These are phyloP conservation scores for Wickerhamomyces queroliae DNA, from an alignment of 805 yeast species.

Conservation along the genomic window DNA sequence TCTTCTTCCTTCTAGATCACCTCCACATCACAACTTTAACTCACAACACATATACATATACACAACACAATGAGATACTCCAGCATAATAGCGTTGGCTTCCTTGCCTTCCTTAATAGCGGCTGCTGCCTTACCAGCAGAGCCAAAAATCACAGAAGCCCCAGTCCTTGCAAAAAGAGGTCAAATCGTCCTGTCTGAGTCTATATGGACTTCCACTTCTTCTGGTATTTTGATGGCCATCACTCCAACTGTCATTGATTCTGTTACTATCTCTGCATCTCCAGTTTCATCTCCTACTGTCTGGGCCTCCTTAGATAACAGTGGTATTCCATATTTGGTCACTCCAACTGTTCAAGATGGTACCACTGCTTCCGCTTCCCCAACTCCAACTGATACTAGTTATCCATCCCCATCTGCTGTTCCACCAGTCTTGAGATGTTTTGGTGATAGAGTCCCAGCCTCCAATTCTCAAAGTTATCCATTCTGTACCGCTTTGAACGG, in stretches of 20 bases:
- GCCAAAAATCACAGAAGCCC: slow-evolving; percentile 11
- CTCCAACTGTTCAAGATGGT: slow-evolving; percentile 32
- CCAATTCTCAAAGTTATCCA: slow-evolving; percentile 28
- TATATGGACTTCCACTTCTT: slow-evolving; percentile 32
- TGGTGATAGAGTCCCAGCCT: slow-evolving; percentile 33
- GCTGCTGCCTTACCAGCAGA: slow-evolving; percentile 20
- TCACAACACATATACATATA: too few species aligned
- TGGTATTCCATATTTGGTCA: slow-evolving; percentile 37
- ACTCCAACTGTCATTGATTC: slow-evolving; percentile 50
- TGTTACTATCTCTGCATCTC: slow-evolving; percentile 36
- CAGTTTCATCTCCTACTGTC: slow-evolving; percentile 31
- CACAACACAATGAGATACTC: not conserved
- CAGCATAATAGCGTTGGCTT: not conserved
- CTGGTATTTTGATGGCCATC: slow-evolving; percentile 29
- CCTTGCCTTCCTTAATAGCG: slow-evolving; percentile 1
- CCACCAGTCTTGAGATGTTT: slow-evolving; percentile 41
- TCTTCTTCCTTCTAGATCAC: not conserved
- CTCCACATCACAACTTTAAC: not conserved
- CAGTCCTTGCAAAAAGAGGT: slow-evolving; percentile 16
- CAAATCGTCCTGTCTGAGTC: slow-evolving; percentile 18
- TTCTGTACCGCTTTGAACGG: slow-evolving; percentile 36
- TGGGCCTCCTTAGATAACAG: slow-evolving; percentile 39
- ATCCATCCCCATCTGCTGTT: slow-evolving; percentile 31
- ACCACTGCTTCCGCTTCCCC: slow-evolving; percentile 35
- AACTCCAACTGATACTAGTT: slow-evolving; percentile 29